Conservation (phyloP, 2,329 filamentous ascomycete genomes). For the Fusarium euwallaceae region DNA sequence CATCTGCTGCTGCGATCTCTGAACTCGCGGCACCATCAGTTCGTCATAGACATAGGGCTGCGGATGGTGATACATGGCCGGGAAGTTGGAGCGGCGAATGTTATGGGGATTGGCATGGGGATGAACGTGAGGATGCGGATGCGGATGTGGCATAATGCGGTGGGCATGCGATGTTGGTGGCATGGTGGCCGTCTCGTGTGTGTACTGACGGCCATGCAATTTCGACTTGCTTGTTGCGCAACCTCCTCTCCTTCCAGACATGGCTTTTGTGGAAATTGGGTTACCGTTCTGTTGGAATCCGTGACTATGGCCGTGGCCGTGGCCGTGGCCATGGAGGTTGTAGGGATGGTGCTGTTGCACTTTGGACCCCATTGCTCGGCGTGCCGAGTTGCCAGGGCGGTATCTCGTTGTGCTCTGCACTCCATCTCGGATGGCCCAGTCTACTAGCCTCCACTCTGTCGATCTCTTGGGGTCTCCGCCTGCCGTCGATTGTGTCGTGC, state of each 20-base stretch:
- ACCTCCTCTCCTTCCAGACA: slow-evolving; percentile 52
- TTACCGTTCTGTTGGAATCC: slow-evolving; percentile 38
- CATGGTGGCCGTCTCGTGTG: slow-evolving; percentile 36
- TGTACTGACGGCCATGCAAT: slow-evolving; percentile 41
- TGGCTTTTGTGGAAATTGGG: slow-evolving; percentile 48
- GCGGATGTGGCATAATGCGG: slow-evolving; percentile 26
- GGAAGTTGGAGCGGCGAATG: slow-evolving; percentile 36
- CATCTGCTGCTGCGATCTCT: slow-evolving; percentile 40
- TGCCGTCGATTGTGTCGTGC: slow-evolving; percentile 19
- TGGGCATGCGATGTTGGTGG: slow-evolving; percentile 40
- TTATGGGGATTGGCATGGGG: slow-evolving; percentile 6
- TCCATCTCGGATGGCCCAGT: slow-evolving; percentile 76
- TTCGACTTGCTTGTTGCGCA: slow-evolving; percentile 47
- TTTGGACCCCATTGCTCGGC: slow-evolving; percentile 37
- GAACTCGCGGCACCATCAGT: slow-evolving; percentile 39
- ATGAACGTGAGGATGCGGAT: background rate
- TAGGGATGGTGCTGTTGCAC: slow-evolving; percentile 29
- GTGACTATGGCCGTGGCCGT: slow-evolving; percentile 8
- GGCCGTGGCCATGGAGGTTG: background rate
- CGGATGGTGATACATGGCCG: slow-evolving; percentile 37
- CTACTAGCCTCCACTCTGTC: slow-evolving; percentile 81
- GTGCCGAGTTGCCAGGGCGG: slow-evolving; percentile 64
- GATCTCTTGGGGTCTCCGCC: slow-evolving; percentile 69
- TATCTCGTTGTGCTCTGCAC: slow-evolving; percentile 90
- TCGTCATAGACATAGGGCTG: slow-evolving; percentile 37